Base-by-base conservation (phyloP, 495 filamentous ascomycete genomes). In the Monascus purpureus region DNA sequence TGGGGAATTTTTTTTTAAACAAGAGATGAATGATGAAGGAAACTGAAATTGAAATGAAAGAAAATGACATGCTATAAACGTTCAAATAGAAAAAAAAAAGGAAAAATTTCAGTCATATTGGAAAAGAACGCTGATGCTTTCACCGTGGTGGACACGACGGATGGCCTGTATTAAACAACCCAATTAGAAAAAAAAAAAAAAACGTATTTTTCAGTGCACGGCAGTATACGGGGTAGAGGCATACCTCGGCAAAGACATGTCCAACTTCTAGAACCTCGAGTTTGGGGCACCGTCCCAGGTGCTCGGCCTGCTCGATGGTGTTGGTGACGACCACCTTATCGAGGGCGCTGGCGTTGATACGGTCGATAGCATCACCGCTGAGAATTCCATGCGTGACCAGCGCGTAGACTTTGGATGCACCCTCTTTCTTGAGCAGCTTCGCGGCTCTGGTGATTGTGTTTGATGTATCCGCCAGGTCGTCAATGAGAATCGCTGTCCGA, bases 371-470 rank as follows among this genome's bases (percentile, higher is more conserved):
- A 49, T 96, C 92, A 4, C 92, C 90, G 52, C 80, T 87, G 38
- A 97, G 66, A 29, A 96, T 82, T 26, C 87, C 90, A 45, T 97
- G 90, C 12, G 92, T 97, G 34, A 97, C 68, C 33, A 97, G 57
- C 5, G 90, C 92, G 49, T 87, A 85, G 23, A 96, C 85, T 26
- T 72, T 68, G 2, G 73, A 78, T 1, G 90, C 92, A 32, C 88
- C 86, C 50, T 93, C 85, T 38, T 84, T 87, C 63, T 94, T 93
- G 38, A 96, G 63, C 4, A 97, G 68, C 63, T 94, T 95, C n/a
- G 90, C 92, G 13, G 90, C 90, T 22, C 90, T 71, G 1, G 88
- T 95, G 45, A 97, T 93, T 6, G 90, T 97, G 54, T 94, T 95
- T 25, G 78, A 87, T 4, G 90, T 97, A 43, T 97, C 90, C 13